These are phyloP conservation scores for Graphiopsis chlorocephala DNA, from an alignment of 2,329 filamentous ascomycete genomes.

Conservation along the genomic window DNA sequence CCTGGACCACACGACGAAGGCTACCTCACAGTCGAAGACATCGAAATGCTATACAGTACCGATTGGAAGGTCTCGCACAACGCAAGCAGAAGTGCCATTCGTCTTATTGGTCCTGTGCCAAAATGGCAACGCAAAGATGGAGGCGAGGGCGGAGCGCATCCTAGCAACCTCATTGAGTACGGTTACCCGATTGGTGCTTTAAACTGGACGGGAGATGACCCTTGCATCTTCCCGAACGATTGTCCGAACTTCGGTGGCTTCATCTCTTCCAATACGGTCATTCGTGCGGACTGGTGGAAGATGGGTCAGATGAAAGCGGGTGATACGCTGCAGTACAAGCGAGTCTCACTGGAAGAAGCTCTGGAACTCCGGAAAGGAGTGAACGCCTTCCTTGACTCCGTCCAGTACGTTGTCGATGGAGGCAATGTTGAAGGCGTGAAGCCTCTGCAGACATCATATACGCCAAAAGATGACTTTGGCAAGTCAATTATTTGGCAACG, in stretches of 20 bases:
- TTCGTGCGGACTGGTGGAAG: conserved; percentile 60
- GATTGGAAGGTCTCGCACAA: conserved; percentile 63
- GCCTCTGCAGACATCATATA: conserved; percentile 30
- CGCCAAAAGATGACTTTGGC: conserved; percentile 26
- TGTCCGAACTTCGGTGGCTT: conserved; percentile 62
- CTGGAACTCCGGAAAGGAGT: conserved; percentile 44
- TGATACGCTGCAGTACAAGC: conserved; percentile 51
- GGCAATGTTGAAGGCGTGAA: conserved; percentile 33
- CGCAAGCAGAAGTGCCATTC: conserved; percentile 58
- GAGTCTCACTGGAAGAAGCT: conserved; percentile 53
- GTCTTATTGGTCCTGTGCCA: conserved; percentile 57
- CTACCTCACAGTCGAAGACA: conserved; percentile 51
- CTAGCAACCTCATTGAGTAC: conserved; percentile 52
- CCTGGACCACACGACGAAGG: conserved; percentile 57
- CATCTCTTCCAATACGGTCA: conserved; percentile 54
- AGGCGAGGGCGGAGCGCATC: conserved; percentile 63
- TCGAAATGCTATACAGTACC: conserved; percentile 56
- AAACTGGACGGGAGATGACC: conserved; percentile 62
- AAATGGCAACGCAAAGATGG: conserved; percentile 59
- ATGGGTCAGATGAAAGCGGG: conserved; percentile 61
- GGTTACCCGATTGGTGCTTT: conserved; percentile 58
- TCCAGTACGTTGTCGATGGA: conserved; percentile 42
- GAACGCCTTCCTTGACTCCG: conserved; percentile 44
- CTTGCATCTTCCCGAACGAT: conserved; percentile 59
- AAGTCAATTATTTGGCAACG: conserved; percentile 33